These are phyloP conservation scores for Mitragyna speciosa DNA, from an alignment of 257 asterid species.

Conservation along the genomic window DNA sequence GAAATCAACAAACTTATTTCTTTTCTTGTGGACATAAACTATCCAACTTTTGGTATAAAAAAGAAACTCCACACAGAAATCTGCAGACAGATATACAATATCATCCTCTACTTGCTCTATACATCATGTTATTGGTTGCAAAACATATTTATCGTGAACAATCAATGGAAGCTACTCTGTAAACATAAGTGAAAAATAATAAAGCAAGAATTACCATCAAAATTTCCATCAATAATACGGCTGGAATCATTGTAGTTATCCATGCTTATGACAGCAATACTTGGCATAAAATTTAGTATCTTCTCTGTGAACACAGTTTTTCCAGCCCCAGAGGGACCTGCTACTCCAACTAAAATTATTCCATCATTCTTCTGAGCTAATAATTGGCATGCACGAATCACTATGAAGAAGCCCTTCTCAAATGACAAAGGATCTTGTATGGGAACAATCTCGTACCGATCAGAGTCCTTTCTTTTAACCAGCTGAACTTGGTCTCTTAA, in stretches of 20 bases:
- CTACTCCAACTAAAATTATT: constrained; percentile 76
- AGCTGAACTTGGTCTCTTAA: constrained; percentile 88
- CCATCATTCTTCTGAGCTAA: constrained; percentile 92
- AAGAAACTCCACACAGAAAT: too few species aligned
- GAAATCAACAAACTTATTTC: too few species aligned
- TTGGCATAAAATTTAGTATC: constrained; percentile 80
- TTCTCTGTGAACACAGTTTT: constrained; percentile 90
- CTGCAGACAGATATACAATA: too few species aligned
- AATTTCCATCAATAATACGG: constrained; percentile 91
- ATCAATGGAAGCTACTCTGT: not conserved
- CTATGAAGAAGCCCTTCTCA: constrained; percentile 89
- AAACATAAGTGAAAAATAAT: not conserved
- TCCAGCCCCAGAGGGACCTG: constrained; percentile 99
- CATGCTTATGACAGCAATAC: constrained; percentile 83
- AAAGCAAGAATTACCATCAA: constrained; percentile 59
- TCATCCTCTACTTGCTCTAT: too few species aligned
- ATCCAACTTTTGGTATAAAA: too few species aligned
- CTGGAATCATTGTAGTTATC: constrained; percentile 87
- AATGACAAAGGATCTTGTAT: constrained; percentile 78
- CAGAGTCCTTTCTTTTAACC: constrained; percentile 66
- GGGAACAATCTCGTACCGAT: constrained; percentile 80
- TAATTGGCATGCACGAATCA: constrained; percentile 88
- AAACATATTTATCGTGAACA: too few species aligned
- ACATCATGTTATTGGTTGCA: too few species aligned
- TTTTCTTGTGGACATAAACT: too few species aligned